Evolutionary conservation across 306 rosid genomes (phyloP).

Genomic region (Abrus pulchellus): DNA sequence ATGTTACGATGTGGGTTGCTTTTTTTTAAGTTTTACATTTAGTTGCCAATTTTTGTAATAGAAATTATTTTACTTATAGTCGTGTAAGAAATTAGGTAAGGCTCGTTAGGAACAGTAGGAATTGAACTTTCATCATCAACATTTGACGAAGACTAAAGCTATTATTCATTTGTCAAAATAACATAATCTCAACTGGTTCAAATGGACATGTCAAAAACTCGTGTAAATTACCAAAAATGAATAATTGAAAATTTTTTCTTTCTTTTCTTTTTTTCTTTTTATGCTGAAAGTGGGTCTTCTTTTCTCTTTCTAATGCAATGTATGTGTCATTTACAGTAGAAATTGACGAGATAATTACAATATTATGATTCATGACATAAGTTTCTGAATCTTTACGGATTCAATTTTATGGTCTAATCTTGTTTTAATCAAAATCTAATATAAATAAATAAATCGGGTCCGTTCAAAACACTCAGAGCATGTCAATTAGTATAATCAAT

Average conservation of each 20-base stretch:
- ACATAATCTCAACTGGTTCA: neutral
- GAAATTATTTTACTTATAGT: too few relatives aligned
- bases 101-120: neutral
- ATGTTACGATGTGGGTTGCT: too few relatives aligned
- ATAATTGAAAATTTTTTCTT: neutral
- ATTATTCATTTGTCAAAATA: neutral
- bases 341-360: neutral
- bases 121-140: constrained; percentile 2
- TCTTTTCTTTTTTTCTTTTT: too few relatives aligned
- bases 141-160: neutral
- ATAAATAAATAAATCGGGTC: too few relatives aligned
- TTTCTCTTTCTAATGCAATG: constrained; percentile 4
- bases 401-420: too few relatives aligned
- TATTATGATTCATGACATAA: neutral
- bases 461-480: too few relatives aligned
- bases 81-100: neutral
- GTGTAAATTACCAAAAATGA: neutral
- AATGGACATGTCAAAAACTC: neutral
- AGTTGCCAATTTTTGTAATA: too few relatives aligned
- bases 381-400: neutral
- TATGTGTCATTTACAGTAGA: neutral
- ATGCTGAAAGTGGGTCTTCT: too few relatives aligned
- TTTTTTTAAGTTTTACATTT: too few relatives aligned
- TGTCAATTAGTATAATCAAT: too few relatives aligned
- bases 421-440: too few relatives aligned